A percentile compares a stretch with the other conserved stretches of the same genome.
These are phyloP conservation scores for Synchytrium microbalum DNA, from an alignment of 371 early-diverging fungal species.

Conservation along the genomic window DNA sequence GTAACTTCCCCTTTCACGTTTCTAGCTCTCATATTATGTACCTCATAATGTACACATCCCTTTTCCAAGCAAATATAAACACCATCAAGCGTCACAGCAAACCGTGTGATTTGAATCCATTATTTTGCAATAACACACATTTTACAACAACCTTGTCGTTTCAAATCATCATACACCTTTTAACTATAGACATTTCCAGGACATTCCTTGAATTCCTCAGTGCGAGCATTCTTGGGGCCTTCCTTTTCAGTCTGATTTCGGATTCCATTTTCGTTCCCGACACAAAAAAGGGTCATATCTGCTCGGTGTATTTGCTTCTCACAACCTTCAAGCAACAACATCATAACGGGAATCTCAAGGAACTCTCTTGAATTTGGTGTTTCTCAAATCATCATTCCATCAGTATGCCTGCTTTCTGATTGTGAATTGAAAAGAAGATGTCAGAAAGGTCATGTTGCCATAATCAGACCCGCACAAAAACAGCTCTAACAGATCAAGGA, in stretches of 20 bases:
- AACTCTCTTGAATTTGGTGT: slow-evolving; percentile 90
- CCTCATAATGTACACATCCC: slow-evolving; percentile 63
- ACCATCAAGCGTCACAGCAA: background rate
- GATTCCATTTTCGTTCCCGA: slow-evolving; percentile 74
- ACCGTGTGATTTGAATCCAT: no score
- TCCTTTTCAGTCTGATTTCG: slow-evolving; percentile 51
- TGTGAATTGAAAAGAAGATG: no score
- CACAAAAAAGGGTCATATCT: background rate
- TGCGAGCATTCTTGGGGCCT: slow-evolving; percentile 57
- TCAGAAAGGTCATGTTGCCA: no score
- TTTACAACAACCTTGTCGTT: background rate
- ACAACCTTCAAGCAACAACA: slow-evolving; percentile 71
- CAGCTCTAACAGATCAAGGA: no score
- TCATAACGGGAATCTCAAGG: slow-evolving; percentile 92
- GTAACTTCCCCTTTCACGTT: no score
- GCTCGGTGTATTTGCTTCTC: background rate
- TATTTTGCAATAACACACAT: background rate
- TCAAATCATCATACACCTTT: slow-evolving; percentile 81
- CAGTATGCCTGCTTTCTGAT: slow-evolving; percentile 85
- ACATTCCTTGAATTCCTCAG: slow-evolving; percentile 94
- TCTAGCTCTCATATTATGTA: no score
- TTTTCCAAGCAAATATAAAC: slow-evolving; percentile 53
- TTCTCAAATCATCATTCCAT: slow-evolving; percentile 89
- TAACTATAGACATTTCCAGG: slow-evolving; percentile 97
- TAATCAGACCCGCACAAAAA: slow-evolving; percentile 4